Conservation (phyloP, 148 eudicot species). For the Bassia scoparia region DNA sequence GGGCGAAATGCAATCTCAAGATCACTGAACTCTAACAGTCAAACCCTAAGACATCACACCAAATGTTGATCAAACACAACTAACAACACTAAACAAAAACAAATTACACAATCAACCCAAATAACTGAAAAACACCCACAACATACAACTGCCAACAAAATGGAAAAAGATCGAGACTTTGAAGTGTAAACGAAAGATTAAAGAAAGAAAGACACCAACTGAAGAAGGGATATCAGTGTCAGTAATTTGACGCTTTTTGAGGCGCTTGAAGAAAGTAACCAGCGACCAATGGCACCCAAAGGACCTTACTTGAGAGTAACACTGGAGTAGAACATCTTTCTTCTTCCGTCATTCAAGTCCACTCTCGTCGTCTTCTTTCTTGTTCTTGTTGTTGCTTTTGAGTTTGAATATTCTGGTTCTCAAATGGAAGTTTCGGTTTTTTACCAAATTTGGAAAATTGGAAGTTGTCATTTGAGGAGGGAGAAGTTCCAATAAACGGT, state of each 20-base stretch:
- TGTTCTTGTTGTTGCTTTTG: too few relatives aligned
- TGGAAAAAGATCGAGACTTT: not conserved
- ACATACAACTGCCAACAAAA: not conserved
- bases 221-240: constrained; percentile 63
- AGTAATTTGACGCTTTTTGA: constrained; percentile 57
- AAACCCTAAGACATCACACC: constrained; percentile 4
- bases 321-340: constrained; percentile 57
- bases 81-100: not conserved
- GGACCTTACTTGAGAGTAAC: constrained; percentile 59
- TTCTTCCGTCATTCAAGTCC: not conserved
- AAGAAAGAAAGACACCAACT: constrained; percentile 49
- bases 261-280: constrained; percentile 69
- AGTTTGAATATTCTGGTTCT: not conserved
- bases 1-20: not conserved
- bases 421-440: not conserved
- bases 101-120: not conserved
- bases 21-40: not conserved
- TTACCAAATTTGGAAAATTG: not conserved
- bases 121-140: constrained; percentile 14
- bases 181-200: not conserved
- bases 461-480: not conserved
- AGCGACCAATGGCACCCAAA: constrained; percentile 66
- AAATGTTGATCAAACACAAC: not conserved
- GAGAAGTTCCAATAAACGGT: constrained; percentile 15
- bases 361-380: not conserved